A percentile compares a stretch with the other conserved stretches of the same genome.
Conservation (phyloP, 1,284 basidiomycete species). For the Ganoderma boninense region DNA sequence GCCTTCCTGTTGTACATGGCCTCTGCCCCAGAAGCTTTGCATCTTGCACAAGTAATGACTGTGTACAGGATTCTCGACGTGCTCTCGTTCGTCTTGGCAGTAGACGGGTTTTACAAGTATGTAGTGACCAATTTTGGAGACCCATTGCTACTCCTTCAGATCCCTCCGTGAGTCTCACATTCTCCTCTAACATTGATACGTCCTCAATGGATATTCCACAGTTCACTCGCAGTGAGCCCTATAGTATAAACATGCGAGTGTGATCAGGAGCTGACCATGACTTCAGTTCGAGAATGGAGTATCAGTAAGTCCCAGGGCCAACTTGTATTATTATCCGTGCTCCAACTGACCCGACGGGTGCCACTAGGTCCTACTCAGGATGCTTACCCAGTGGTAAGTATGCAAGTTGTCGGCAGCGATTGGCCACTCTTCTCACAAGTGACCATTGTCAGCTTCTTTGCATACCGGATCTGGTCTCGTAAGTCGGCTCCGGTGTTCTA, state of each 20-base stretch:
- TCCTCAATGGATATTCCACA: too few relatives aligned
- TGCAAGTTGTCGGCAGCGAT: too few relatives aligned
- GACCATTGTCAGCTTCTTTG: not conserved
- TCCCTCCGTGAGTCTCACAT: not conserved
- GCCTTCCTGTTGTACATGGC: too few relatives aligned
- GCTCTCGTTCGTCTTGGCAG: too few relatives aligned
- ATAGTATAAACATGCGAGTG: not conserved
- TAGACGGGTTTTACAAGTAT: not conserved
- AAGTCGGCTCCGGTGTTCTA: not conserved
- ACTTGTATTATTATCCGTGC: too few relatives aligned
- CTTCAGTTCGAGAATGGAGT: not conserved
- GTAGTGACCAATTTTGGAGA: not conserved
- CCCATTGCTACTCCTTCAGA: not conserved
- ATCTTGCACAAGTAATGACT: too few relatives aligned
- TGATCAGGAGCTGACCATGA: too few relatives aligned
- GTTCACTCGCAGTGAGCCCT: too few relatives aligned
- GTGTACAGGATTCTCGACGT: too few relatives aligned
- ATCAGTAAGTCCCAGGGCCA: not conserved
- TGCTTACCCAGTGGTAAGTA: not conserved
- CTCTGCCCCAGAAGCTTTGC: too few relatives aligned
- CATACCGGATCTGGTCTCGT: not conserved
- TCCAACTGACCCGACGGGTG: not conserved
- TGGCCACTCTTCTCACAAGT: too few relatives aligned
- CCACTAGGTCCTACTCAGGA: not conserved
- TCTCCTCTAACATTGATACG: not conserved